These are phyloP conservation scores for Eutrema yunnanense DNA, from an alignment of 345 rosid species.

Conservation along the genomic window DNA sequence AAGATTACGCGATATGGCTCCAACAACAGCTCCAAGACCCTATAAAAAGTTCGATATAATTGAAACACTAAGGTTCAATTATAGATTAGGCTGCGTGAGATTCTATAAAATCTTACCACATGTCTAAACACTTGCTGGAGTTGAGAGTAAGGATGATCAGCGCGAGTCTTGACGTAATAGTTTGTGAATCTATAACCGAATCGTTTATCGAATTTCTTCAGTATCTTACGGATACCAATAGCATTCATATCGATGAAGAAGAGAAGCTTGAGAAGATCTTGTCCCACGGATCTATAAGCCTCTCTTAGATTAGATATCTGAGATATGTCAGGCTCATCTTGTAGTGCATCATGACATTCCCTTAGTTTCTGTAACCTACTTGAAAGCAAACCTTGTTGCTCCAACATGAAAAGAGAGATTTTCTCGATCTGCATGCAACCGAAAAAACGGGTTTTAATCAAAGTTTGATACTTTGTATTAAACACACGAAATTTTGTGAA, in stretches of 20 bases:
- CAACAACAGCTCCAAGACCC: slow-evolving; percentile 98
- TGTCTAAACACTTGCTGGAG: slow-evolving; percentile 94
- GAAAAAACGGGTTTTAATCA: background rate
- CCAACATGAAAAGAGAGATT: slow-evolving; percentile 80
- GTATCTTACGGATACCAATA: slow-evolving; percentile 79
- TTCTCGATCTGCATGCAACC: slow-evolving; percentile 65
- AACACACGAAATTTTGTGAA: slow-evolving; percentile 3
- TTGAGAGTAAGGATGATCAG: slow-evolving; percentile 97
- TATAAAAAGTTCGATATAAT: slow-evolving; percentile 16
- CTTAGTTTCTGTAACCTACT: slow-evolving; percentile 71
- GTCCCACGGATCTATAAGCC: slow-evolving; percentile 71
- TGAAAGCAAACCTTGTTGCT: slow-evolving; percentile 90
- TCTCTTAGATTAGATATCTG: slow-evolving; percentile 59
- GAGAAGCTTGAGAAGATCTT: slow-evolving; percentile 75
- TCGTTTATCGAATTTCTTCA: slow-evolving; percentile 93
- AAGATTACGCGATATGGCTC: slow-evolving; percentile 94
- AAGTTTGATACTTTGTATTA: background rate
- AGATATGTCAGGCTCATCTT: slow-evolving; percentile 53
- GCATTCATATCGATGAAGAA: slow-evolving; percentile 79
- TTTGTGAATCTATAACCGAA: slow-evolving; percentile 82
- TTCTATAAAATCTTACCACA: slow-evolving; percentile 56
- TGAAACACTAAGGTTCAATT: background rate
- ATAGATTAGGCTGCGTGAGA: background rate
- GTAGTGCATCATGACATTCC: slow-evolving; percentile 61
- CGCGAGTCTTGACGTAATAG: slow-evolving; percentile 90